These are phyloP conservation scores for Neostapfia colusana DNA, from an alignment of 176 grass and related monocot species.

Conservation along the genomic window DNA sequence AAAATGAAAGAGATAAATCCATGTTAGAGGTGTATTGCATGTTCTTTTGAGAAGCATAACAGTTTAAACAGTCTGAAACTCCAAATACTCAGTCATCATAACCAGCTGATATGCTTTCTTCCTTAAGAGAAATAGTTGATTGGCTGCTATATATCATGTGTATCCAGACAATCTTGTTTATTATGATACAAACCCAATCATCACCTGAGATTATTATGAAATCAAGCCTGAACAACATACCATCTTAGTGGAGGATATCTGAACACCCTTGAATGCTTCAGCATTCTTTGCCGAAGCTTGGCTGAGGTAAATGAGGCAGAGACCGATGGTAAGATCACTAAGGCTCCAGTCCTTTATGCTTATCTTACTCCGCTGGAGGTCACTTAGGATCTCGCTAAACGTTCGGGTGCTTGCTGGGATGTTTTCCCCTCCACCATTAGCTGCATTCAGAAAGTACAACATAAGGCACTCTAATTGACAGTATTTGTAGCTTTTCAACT, in stretches of 20 bases:
- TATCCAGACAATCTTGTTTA: neutral
- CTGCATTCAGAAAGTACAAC: constrained; percentile 44
- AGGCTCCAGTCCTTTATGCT: constrained; percentile 95
- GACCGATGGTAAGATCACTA: constrained; percentile 77
- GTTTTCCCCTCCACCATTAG: constrained; percentile 41
- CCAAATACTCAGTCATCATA: constrained; percentile 1
- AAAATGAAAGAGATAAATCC: constrained; percentile 23
- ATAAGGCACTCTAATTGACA: neutral
- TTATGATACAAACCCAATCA: neutral
- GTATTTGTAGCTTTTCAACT: neutral
- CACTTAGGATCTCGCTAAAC: constrained; percentile 77
- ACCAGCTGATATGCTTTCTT: neutral
- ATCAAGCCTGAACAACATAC: constrained; percentile 39
- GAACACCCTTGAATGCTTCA: constrained; percentile 66
- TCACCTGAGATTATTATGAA: neutral
- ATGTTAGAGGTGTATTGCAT: neutral
- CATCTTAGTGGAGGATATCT: constrained; percentile 69
- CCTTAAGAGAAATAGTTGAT: neutral
- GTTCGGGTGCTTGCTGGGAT: constrained; percentile 47
- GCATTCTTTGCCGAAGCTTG: constrained; percentile 71
- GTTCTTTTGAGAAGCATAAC: constrained; percentile 16
- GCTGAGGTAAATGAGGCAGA: constrained; percentile 94
- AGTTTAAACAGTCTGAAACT: neutral
- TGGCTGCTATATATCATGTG: neutral
- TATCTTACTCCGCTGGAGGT: constrained; percentile 82